Conservation (phyloP, 306 rosid species). For the Astragalus membranaceus region DNA sequence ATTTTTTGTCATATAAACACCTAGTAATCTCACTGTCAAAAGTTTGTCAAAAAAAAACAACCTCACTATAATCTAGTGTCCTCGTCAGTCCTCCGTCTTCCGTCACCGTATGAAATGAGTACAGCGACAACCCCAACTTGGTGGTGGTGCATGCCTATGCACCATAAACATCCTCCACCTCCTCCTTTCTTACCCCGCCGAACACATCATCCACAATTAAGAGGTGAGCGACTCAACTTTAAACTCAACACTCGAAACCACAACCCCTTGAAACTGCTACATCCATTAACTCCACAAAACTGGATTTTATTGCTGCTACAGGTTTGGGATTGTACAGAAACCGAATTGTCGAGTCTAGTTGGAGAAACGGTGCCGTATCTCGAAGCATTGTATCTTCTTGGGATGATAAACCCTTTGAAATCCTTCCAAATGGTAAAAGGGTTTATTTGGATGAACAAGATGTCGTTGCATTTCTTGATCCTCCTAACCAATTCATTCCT, state of each 20-base stretch:
- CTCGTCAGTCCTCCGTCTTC: too few species aligned
- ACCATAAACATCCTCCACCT: not conserved
- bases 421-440: slow-evolving; percentile 49
- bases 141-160: not conserved
- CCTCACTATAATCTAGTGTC: too few species aligned
- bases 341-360: slow-evolving; percentile 9
- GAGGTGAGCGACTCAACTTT: slow-evolving; percentile 10
- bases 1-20: too few species aligned
- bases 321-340: slow-evolving; percentile 23
- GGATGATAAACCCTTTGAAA: slow-evolving; percentile 69
- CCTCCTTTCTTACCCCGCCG: slow-evolving; percentile 22
- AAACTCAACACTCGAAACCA: not conserved
- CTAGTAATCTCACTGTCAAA: too few species aligned
- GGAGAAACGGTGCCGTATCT: not conserved
- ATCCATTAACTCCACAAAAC: not conserved
- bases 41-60: too few species aligned
- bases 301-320: slow-evolving; percentile 7
- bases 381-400: slow-evolving; percentile 43
- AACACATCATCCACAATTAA: not conserved
- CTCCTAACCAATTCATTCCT: slow-evolving; percentile 71
- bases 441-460: slow-evolving; percentile 73
- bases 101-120: not conserved
- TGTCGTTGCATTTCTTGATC: slow-evolving; percentile 66
- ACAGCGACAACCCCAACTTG: not conserved
- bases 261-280: not conserved